Conservation (phyloP, 179 eudicot species). For the Drosera spatulata region DNA sequence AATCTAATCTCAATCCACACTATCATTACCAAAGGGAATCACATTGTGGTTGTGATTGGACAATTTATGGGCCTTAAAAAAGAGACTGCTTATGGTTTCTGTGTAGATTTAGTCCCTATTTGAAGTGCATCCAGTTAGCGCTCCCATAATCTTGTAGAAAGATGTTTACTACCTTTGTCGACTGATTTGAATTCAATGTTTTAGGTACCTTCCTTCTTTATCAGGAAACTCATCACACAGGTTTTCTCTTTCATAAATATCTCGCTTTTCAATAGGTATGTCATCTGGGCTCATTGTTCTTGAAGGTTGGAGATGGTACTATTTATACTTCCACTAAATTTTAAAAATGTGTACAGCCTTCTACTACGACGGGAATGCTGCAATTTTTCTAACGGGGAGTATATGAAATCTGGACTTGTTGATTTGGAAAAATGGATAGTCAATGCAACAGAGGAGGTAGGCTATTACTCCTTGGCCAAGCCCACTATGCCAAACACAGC, state of each 20-base stretch:
- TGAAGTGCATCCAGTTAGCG: too few relatives aligned
- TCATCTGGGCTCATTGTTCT: background rate
- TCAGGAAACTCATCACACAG: constrained; percentile 92
- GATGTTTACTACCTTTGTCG: too few relatives aligned
- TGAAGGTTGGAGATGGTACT: background rate
- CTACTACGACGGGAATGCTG: constrained; percentile 97
- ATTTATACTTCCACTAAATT: constrained; percentile 2
- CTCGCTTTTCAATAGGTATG: constrained; percentile 88
- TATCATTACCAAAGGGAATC: too few relatives aligned
- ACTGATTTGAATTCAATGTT: background rate
- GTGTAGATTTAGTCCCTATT: too few relatives aligned
- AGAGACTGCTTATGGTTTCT: too few relatives aligned
- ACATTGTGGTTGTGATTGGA: too few relatives aligned
- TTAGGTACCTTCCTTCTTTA: constrained; percentile 94
- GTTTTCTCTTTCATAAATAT: constrained; percentile 97
- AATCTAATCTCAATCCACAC: too few relatives aligned
- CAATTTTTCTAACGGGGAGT: constrained; percentile 96
- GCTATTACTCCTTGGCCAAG: background rate
- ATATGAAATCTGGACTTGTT: constrained; percentile 95
- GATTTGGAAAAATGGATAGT: constrained; percentile 97
- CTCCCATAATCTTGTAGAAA: too few relatives aligned
- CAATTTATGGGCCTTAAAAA: too few relatives aligned
- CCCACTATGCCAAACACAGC: too few relatives aligned
- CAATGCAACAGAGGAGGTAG: constrained; percentile 80
- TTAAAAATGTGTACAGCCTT: constrained; percentile 36